Evolutionary conservation across 306 rosid species (phyloP), one percentile per base, ranked within the genome.

Genomic region (Dalbergia oliveri): DNA sequence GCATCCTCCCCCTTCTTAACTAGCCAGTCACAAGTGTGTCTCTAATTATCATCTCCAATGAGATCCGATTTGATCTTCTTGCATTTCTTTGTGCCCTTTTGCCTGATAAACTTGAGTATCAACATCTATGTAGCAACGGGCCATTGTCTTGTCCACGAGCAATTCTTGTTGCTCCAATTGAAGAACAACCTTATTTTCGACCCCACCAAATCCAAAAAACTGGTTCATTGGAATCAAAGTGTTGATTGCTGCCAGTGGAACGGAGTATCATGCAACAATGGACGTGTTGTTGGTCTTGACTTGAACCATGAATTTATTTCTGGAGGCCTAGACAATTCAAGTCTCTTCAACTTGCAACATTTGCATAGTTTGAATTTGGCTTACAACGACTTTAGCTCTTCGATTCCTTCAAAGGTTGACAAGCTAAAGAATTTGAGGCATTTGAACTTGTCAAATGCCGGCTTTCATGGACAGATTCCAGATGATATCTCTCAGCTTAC

Each of bases 401-500:
- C 5, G 4, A 73, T 89, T 69, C 93, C 89, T 43, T 4, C 41
- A 0, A 11, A 60, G 2, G 0, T 89, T 0, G 49, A 50, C 4
- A 73, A 43, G 6, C 15, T 89, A 43, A 45, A 68, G 34, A 60
- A 59, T 66, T 73, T 89, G 80, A 75, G 54, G 61, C 31, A 66
- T 44, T 11, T 89, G 16, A 83, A 83, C 33, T 49, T 87, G 11
- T 85, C 90, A 7, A 4, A 26, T 21, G 75, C 86, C 19, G 81
- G 88, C 6, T 87, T 89, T 69, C 5, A 5, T 5, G 86, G 86
- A 15, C 75, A 80, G 7, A 60, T 87, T 35, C 89, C 90, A 59
- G 4, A 4, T 6, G 82, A 81, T 53, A 76, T 89, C 9, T 87
- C 81, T 18, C 45, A 23, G 3, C 75, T 89, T 8, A 79, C 2